These are phyloP conservation scores for Hypholoma sublateritium DNA, from an alignment of 768 basidiomycete genomes.

Conservation along the genomic window DNA sequence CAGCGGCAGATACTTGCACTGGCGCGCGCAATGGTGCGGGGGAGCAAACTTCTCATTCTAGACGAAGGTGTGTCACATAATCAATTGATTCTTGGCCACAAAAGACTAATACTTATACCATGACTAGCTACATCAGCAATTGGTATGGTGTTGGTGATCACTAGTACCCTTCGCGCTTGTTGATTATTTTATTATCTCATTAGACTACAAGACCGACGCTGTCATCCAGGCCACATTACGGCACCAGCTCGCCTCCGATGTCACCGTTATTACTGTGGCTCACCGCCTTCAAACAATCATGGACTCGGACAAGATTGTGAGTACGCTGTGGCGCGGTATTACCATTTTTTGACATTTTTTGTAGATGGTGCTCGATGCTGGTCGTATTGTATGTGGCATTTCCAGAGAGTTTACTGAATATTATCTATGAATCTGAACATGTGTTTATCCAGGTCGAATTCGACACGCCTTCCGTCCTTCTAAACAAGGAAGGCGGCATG, in stretches of 20 bases:
- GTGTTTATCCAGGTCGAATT: neutral
- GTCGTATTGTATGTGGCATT: neutral
- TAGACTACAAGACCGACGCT: slow-evolving; percentile 60
- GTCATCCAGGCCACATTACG: slow-evolving; percentile 71
- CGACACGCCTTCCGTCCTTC: neutral
- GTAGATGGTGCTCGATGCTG: slow-evolving; percentile 7
- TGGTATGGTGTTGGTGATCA: slow-evolving; percentile 25
- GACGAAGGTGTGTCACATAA: slow-evolving; percentile 49
- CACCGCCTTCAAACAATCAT: slow-evolving; percentile 68
- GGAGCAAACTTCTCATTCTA: slow-evolving; percentile 57
- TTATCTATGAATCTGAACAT: neutral
- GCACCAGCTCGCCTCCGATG: slow-evolving; percentile 55
- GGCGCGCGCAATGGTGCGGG: slow-evolving; percentile 56
- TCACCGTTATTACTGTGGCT: slow-evolving; percentile 65
- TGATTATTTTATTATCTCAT: slow-evolving; percentile 1
- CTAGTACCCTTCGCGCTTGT: no score
- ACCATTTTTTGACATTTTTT: neutral
- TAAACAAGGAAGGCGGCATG: neutral
- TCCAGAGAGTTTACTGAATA: no score
- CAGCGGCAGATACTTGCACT: slow-evolving; percentile 70
- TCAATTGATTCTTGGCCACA: slow-evolving; percentile 5
- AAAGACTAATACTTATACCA: neutral
- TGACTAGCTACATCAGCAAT: slow-evolving; percentile 43
- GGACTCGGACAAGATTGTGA: slow-evolving; percentile 55
- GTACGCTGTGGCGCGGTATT: slow-evolving; percentile 3